Percentiles rank a stretch among this genome's conserved stretches.
Conservation (phyloP, 345 rosid species). For the Citrus inodora region DNA sequence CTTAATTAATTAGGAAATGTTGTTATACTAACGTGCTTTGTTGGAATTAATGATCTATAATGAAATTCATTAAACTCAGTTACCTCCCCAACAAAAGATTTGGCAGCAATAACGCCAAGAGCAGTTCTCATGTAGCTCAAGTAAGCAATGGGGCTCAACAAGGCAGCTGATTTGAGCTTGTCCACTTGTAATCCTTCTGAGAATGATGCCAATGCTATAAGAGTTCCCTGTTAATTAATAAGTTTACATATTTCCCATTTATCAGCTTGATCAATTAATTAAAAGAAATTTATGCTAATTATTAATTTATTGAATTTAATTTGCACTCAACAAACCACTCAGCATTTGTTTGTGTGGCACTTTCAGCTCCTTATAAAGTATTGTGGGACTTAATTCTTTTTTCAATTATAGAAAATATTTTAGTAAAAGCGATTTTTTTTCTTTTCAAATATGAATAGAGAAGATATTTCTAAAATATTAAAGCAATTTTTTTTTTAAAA, state of each 20-base stretch:
- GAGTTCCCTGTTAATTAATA: conserved; percentile 59
- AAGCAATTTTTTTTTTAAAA: rapidly evolving
- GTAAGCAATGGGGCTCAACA: conserved; percentile 86
- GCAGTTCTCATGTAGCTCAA: conserved; percentile 84
- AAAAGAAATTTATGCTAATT: neutral
- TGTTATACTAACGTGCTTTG: neutral
- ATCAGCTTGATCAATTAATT: neutral
- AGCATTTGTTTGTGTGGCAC: rapidly evolving
- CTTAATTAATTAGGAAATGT: neutral
- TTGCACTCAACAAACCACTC: conserved; percentile 33
- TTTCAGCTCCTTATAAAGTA: rapidly evolving
- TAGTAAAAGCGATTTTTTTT: rapidly evolving
- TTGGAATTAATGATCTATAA: neutral
- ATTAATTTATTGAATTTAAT: neutral
- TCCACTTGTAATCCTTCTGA: conserved; percentile 66
- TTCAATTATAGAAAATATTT: no score
- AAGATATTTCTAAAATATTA: no score
- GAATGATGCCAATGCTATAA: conserved; percentile 70
- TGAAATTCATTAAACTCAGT: neutral
- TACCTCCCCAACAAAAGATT: conserved; percentile 79
- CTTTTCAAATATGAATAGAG: no score
- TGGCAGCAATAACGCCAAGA: conserved; percentile 61
- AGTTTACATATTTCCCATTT: neutral
- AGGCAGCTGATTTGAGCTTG: conserved; percentile 60
- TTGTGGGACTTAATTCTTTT: rapidly evolving